Conservation (phyloP, 2,329 filamentous ascomycete genomes). For the Pseudophaeomoniella oleicola region DNA sequence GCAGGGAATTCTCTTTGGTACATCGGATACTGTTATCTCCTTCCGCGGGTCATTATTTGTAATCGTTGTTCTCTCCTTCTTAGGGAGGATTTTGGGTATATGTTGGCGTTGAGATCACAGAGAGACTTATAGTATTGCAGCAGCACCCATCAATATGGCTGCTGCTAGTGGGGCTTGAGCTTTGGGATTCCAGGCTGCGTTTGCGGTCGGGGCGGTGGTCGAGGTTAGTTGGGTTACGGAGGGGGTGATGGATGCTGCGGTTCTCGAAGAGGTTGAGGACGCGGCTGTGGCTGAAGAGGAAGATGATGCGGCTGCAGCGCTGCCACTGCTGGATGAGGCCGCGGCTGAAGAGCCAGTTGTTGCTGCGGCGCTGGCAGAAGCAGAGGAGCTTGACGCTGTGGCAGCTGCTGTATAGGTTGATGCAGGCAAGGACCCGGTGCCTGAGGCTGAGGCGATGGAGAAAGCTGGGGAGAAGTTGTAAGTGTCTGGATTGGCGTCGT, state of each 20-base stretch:
- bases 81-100: too few relatives aligned
- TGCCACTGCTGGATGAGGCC: not conserved
- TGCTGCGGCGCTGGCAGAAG: not conserved
- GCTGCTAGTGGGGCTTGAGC: not conserved
- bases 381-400: slow-evolving; percentile 7
- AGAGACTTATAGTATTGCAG: not conserved
- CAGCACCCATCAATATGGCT: not conserved
- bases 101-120: too few relatives aligned
- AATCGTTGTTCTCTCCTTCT: too few relatives aligned
- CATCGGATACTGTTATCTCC: too few relatives aligned
- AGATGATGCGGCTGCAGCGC: not conserved
- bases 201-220: not conserved
- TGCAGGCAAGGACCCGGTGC: slow-evolving; percentile 15
- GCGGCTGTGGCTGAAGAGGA: not conserved
- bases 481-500: slow-evolving; percentile 25
- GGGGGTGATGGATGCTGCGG: not conserved
- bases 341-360: not conserved
- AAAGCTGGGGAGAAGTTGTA: slow-evolving; percentile 40
- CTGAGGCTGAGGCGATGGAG: slow-evolving; percentile 30
- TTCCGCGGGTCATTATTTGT: too few relatives aligned
- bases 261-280: not conserved
- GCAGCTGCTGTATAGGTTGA: slow-evolving; percentile 16
- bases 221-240: not conserved
- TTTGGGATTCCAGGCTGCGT: too few relatives aligned
- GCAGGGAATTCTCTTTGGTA: too few relatives aligned